phyloP scores from a whole-genome alignment of 192 early-diverging fungal species.

The Coemansia sp. region DNA sequence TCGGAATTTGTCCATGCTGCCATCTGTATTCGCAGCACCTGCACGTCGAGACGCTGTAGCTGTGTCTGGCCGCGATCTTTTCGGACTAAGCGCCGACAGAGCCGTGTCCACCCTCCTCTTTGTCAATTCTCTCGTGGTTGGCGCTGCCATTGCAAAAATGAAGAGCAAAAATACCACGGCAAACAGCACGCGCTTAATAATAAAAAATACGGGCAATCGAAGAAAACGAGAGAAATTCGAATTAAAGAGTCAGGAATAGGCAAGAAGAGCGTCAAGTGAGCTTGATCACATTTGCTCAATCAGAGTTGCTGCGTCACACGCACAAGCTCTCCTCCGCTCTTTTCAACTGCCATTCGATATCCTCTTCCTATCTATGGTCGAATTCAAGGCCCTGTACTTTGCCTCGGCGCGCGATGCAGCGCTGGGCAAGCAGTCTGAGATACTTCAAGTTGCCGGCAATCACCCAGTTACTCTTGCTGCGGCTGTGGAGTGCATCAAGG shows the following conservation, averaged over 20 bases:
- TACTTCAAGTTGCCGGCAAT: conserved; percentile 3
- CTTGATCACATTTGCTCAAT: too few relatives aligned
- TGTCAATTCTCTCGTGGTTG: conserved; percentile 23
- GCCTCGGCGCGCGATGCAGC: conserved; percentile 44
- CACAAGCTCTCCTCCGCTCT: neutral
- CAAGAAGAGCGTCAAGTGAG: too few relatives aligned
- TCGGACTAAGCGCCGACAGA: conserved; percentile 26
- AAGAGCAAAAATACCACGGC: neutral
- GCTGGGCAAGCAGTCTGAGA: neutral
- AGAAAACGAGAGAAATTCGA: too few relatives aligned
- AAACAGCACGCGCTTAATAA: neutral
- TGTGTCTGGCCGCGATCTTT: conserved; percentile 16
- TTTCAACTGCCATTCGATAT: neutral
- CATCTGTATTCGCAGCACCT: neutral
- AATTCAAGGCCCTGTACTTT: conserved; percentile 39
- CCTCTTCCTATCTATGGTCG: neutral
- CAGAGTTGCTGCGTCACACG: too few relatives aligned
- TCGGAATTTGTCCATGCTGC: conserved; percentile 27
- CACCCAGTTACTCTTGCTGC: neutral
- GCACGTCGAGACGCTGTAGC: neutral
- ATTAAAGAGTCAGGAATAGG: too few relatives aligned
- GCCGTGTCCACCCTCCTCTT: conserved; percentile 44
- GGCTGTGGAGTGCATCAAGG: conserved; percentile 12
- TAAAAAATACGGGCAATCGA: neutral
- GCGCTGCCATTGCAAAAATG: conserved; percentile 22